phyloP scores from a whole-genome alignment of 139 green algal genomes.

The Closterium sp. region DNA sequence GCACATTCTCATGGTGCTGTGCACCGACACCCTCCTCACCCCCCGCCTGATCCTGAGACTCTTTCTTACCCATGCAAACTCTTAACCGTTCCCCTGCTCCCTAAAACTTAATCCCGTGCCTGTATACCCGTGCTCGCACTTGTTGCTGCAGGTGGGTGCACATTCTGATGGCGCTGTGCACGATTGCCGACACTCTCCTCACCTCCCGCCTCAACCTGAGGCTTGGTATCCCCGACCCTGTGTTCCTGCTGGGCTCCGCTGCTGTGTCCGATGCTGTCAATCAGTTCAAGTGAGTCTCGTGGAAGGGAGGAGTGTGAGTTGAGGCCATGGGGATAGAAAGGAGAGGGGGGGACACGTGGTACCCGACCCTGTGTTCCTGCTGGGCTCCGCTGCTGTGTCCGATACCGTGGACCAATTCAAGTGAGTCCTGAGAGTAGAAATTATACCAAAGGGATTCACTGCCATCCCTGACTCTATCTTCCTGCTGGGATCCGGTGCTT shows the following conservation, averaged over 20 bases:
- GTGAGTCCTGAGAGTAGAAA: no score
- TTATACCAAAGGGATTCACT: no score
- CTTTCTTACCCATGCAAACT: no score
- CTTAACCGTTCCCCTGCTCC: no score
- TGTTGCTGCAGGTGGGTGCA: background rate
- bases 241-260: slow-evolving; percentile 26
- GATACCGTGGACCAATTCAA: slow-evolving; percentile 35
- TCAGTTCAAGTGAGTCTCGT: slow-evolving; percentile 34
- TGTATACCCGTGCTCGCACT: background rate
- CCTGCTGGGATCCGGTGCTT: no score
- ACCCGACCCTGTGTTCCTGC: background rate
- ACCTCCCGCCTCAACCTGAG: slow-evolving; percentile 16
- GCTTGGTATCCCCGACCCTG: slow-evolving; percentile 29
- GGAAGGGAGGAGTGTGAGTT: no score
- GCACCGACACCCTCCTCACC: slow-evolving; percentile 25
- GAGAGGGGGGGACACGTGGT: background rate
- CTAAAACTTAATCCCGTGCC: no score
- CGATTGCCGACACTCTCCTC: background rate
- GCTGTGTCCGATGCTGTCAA: slow-evolving; percentile 16
- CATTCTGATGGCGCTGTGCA: background rate
- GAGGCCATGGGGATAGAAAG: background rate
- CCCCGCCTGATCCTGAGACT: slow-evolving; percentile 14
- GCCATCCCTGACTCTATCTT: no score
- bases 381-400: background rate
- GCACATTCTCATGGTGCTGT: slow-evolving; percentile 12